A percentile compares a stretch with the other conserved stretches of the same genome.
Evolutionary conservation across 2,329 filamentous ascomycete genomes (phyloP).

Genomic region (Torrubiella hemipterigena): DNA sequence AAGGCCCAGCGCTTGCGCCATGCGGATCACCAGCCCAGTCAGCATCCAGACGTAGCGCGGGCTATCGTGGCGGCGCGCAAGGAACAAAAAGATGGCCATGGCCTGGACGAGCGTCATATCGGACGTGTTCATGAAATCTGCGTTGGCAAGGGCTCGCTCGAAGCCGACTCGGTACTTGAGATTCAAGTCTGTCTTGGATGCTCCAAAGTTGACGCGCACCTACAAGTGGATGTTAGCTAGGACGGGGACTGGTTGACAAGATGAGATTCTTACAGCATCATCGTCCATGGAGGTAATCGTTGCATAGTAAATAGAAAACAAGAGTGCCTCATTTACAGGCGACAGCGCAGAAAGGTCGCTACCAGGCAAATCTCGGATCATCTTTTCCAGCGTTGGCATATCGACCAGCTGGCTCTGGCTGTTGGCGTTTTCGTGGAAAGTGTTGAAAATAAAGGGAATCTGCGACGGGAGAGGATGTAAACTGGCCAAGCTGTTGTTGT

Average conservation of each 20-base stretch:
- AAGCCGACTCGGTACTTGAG: conserved; percentile 40
- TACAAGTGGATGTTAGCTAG: background rate
- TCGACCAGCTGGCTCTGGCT: conserved; percentile 28
- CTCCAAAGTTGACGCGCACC: conserved; percentile 27
- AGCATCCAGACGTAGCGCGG: conserved; percentile 49
- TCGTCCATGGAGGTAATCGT: conserved; percentile 44
- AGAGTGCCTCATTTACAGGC: conserved; percentile 35
- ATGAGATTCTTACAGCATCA: conserved; percentile 31
- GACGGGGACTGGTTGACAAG: no score
- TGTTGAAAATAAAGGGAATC: conserved; percentile 37
- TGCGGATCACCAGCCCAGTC: conserved; percentile 47
- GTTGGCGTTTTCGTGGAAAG: conserved; percentile 41
- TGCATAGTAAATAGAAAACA: conserved; percentile 47
- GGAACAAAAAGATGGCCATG: conserved; percentile 44
- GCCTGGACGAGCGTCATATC: conserved; percentile 51
- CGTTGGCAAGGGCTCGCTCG: conserved; percentile 48
- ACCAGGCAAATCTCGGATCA: conserved; percentile 22
- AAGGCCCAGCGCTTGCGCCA: conserved; percentile 40
- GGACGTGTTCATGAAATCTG: conserved; percentile 47
- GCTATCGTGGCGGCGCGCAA: conserved; percentile 38
- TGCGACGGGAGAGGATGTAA: conserved; percentile 42
- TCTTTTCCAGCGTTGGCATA: conserved; percentile 27
- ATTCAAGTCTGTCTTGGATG: conserved; percentile 30
- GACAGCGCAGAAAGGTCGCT: conserved; percentile 18
- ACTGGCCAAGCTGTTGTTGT: conserved; percentile 19